Conservation (phyloP, 345 rosid species). For the Eucalyptus tenuipes region DNA sequence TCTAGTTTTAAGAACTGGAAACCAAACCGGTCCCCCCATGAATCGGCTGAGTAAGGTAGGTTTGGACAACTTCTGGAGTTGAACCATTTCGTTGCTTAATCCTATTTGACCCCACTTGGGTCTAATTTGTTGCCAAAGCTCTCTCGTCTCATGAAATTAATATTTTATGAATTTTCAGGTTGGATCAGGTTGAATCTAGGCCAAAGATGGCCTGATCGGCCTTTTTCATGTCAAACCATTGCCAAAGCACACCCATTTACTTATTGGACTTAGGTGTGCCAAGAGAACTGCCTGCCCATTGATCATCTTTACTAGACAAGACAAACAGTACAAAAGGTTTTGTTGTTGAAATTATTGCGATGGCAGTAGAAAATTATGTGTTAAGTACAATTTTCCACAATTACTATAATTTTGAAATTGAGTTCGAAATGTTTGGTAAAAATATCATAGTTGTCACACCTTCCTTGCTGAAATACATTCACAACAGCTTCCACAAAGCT, state of each 20-base stretch:
- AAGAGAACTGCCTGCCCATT: fast-evolving
- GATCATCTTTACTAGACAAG: not conserved
- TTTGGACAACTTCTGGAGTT: not conserved
- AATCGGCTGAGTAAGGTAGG: not conserved
- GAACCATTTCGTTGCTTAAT: not conserved
- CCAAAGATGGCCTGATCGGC: not conserved
- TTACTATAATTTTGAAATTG: not conserved
- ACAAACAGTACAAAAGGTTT: not conserved
- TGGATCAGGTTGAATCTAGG: not conserved
- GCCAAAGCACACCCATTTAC: not conserved
- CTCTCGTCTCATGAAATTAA: not conserved
- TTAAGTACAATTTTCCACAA: fast-evolving
- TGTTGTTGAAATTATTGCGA: not conserved
- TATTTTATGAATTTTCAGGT: not conserved
- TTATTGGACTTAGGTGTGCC: not conserved
- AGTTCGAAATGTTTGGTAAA: not conserved
- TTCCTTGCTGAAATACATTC: not conserved
- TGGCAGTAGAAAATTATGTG: not conserved
- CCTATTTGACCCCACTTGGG: not conserved
- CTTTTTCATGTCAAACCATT: not conserved
- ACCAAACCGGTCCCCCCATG: not conserved
- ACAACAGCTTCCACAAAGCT: not conserved
- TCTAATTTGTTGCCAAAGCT: not conserved
- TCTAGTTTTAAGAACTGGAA: not conserved
- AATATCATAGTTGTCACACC: not conserved